Evolutionary conservation across 768 basidiomycete species (phyloP).

Genomic region (Leccinum variicolor): DNA sequence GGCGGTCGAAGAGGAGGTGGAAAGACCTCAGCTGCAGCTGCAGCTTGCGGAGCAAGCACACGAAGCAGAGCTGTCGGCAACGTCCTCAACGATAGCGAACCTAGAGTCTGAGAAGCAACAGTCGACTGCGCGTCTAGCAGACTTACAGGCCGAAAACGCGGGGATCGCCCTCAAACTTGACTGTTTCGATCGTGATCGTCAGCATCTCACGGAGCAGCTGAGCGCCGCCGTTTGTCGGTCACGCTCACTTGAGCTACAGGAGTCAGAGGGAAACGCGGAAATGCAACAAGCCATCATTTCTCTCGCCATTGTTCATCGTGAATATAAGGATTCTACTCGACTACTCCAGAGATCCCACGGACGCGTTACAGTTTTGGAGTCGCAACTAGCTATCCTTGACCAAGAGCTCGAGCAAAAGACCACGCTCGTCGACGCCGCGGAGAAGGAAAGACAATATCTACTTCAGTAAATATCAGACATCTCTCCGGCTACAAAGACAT

Average conservation of each 20-base stretch:
- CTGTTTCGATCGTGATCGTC: constrained; percentile 7
- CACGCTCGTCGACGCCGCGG: neutral
- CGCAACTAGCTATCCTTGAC: constrained; percentile 8
- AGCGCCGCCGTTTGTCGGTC: constrained; percentile 4
- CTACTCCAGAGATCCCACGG: constrained; percentile 9
- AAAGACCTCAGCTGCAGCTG: constrained; percentile 36
- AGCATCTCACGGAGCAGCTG: constrained; percentile 10
- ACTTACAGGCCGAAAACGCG: constrained; percentile 17
- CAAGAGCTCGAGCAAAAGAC: constrained; percentile 15
- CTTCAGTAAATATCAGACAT: constrained; percentile 9
- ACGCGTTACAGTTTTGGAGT: constrained; percentile 14
- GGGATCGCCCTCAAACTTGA: constrained; percentile 13
- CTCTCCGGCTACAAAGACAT: neutral
- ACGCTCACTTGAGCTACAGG: constrained; percentile 7
- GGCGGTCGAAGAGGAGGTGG: constrained; percentile 59
- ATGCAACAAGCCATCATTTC: constrained; percentile 20
- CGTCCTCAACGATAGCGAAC: constrained; percentile 39
- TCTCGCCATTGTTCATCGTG: constrained; percentile 21
- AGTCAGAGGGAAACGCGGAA: neutral
- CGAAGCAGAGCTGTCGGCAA: constrained; percentile 34
- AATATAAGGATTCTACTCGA: constrained; percentile 13
- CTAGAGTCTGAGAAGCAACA: constrained; percentile 33
- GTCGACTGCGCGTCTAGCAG: constrained; percentile 13
- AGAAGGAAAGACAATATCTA: constrained; percentile 11
- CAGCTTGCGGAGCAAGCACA: constrained; percentile 21